Percentiles rank a stretch among this genome's conserved stretches.
These are phyloP conservation scores for Ganoderma multipileum DNA, from an alignment of 1,284 basidiomycete species.

Conservation along the genomic window DNA sequence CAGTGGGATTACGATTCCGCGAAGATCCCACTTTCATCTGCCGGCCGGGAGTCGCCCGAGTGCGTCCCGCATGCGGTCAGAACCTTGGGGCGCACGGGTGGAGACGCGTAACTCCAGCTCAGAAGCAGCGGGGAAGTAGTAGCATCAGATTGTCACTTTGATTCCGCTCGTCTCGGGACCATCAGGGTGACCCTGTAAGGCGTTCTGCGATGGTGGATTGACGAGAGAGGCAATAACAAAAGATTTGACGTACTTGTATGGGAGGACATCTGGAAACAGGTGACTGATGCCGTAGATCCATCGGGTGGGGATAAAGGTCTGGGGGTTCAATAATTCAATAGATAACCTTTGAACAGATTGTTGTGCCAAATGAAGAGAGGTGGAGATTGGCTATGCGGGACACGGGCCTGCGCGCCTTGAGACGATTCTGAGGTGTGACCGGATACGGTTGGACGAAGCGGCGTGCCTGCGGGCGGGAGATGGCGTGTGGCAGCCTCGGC, in stretches of 20 bases:
- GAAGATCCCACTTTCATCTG: conserved; percentile 28
- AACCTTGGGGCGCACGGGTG: conserved; percentile 21
- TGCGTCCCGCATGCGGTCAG: conserved; percentile 10
- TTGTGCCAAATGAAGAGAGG: conserved; percentile 7
- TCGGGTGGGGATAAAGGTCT: conserved; percentile 12
- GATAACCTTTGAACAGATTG: conserved; percentile 22
- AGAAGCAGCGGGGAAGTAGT: conserved; percentile 10
- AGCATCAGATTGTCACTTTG: neutral
- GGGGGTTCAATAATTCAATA: conserved; percentile 3
- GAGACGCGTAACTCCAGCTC: conserved; percentile 16
- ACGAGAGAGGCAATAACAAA: neutral
- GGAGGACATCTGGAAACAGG: conserved; percentile 9
- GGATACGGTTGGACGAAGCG: conserved; percentile 15
- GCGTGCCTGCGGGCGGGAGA: conserved; percentile 9
- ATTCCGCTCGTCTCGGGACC: neutral
- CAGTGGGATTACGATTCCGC: conserved; percentile 23
- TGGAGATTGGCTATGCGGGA: conserved; percentile 18
- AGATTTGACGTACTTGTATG: neutral
- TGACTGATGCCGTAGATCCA: conserved; percentile 23
- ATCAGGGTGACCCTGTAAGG: neutral
- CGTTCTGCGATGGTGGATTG: conserved; percentile 2
- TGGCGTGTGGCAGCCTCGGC: conserved; percentile 13
- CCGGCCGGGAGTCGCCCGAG: conserved; percentile 33
- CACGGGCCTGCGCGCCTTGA: conserved; percentile 11
- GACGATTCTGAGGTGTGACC: conserved; percentile 18